Evolutionary conservation across 1,284 basidiomycete species (phyloP).

Genomic region (Cutaneotrichosporon dermatis): DNA sequence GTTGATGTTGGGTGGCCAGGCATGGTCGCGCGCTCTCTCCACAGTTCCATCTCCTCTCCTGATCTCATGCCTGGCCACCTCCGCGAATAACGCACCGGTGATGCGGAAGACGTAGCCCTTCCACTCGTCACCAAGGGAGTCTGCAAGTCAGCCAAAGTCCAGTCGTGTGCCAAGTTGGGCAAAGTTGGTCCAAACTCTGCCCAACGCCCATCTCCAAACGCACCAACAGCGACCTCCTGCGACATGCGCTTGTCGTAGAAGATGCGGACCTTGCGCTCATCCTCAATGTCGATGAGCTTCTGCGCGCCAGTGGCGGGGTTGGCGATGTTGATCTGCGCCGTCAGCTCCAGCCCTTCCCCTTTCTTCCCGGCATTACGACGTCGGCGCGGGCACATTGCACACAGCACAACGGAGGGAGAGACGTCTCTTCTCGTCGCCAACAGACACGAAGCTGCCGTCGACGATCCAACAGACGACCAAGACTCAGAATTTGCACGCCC

Average conservation of each 20-base stretch:
- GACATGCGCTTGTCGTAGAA: conserved; percentile 97
- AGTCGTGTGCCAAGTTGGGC: background rate
- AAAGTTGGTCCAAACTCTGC: no score
- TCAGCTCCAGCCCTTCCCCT: background rate
- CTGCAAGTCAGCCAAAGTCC: background rate
- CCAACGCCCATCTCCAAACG: background rate
- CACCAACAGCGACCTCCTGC: conserved; percentile 66
- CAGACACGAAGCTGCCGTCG: no score
- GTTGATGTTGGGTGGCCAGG: background rate
- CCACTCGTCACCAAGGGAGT: conserved; percentile 84
- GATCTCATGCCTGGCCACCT: background rate
- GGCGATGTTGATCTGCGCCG: conserved; percentile 88
- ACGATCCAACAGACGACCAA: background rate
- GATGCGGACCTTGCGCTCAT: conserved; percentile 82
- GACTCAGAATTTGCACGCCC: background rate
- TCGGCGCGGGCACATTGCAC: background rate
- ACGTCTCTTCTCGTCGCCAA: no score
- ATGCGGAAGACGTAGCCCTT: conserved; percentile 97
- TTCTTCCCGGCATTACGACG: background rate
- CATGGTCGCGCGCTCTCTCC: background rate
- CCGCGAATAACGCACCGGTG: conserved; percentile 60
- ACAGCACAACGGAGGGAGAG: no score
- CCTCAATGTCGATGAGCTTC: conserved; percentile 92
- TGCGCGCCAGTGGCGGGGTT: conserved; percentile 95
- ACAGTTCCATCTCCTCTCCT: no score